Percentiles rank a stretch among this genome's conserved stretches.
Conservation (phyloP, 192 early-diverging fungal species). For the Lunasporangiospora selenospora region DNA sequence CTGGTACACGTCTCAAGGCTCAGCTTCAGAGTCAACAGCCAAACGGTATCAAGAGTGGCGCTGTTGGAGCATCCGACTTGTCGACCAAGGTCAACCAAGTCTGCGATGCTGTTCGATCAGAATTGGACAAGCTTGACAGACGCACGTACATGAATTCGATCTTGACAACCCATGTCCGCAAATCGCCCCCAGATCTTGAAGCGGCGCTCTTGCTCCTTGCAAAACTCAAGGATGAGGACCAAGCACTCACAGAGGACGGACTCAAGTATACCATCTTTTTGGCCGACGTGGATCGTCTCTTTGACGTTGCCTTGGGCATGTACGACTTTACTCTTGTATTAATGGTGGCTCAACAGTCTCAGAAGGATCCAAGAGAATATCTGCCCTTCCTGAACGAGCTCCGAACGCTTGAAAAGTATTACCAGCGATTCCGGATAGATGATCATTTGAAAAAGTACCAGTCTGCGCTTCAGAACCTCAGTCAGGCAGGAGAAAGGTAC, state of each 20-base stretch:
- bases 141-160: conserved; percentile 77
- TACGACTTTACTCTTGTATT: conserved; percentile 93
- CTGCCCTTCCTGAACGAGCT: conserved; percentile 87
- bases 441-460: conserved; percentile 75
- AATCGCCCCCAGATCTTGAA: conserved; percentile 82
- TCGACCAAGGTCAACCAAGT: conserved; percentile 75
- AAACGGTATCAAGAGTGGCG: neutral
- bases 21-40: conserved; percentile 4
- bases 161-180: conserved; percentile 85
- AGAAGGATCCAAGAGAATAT: conserved; percentile 97
- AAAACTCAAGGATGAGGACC: conserved; percentile 61
- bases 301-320: conserved; percentile 90
- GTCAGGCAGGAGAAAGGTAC: conserved; percentile 54
- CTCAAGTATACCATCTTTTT: conserved; percentile 94
- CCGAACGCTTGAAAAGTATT: conserved; percentile 73
- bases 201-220: conserved; percentile 76
- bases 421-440: conserved; percentile 89
- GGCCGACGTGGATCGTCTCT: conserved; percentile 86
- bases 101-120: conserved; percentile 71
- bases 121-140: conserved; percentile 60
- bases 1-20: conserved; percentile 1
- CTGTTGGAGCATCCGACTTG: conserved; percentile 10
- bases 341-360: conserved; percentile 96
- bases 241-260: conserved; percentile 79
- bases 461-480: conserved; percentile 78